Base-by-base conservation (phyloP, 768 basidiomycete genomes). In the Pisolithus microcarpus region DNA sequence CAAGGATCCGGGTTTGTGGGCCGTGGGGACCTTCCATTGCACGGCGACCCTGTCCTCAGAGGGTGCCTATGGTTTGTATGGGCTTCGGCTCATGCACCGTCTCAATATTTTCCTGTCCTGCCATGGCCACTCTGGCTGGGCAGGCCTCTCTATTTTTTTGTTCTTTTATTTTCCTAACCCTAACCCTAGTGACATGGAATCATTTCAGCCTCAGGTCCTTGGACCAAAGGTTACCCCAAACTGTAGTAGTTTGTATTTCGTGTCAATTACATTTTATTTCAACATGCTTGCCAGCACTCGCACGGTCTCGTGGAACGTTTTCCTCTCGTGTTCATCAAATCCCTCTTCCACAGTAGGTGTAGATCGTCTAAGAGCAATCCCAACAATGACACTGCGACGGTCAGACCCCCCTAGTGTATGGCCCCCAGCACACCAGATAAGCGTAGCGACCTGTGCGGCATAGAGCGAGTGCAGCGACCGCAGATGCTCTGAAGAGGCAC, bases 361-460 rank as follows among this genome's bases (percentile, higher is more conserved):
- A 2, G 66, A 59, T 44, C 68, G 79, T 38, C 65, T 70, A 55
- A 94, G 63, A 3, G 90, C 85, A 43, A 93, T 73, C 0, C 87
- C 90, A 34, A 95, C 79, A 0, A 94, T 71, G 7, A 94, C 78
- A 37, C 77, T 79, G 52, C 77, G 73, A 48, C 82, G 72, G 23
- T 73, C 66, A 7, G 64, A 65, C 16, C 75, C 74, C 38, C 76
- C 51, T 23, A 68, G 59, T 38, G 59, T 68, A 39, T 73, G 63
- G n/a, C 68, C 62, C 48, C 75, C 73, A 49, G 77, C 60, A 0
- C 74, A 72, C 87, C 92, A 96, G 6, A 93, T 65, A 26, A 94
- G 73, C 0, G 91, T 91, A 1, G 91, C 88, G 42, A 91, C 83
- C 59, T 96, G 93, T n/a, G 83, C 73, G 0, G 82, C 83, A 65